Evolutionary conservation across 2,329 filamentous ascomycete species (phyloP).

Genomic region (Diaporthe vaccinii): DNA sequence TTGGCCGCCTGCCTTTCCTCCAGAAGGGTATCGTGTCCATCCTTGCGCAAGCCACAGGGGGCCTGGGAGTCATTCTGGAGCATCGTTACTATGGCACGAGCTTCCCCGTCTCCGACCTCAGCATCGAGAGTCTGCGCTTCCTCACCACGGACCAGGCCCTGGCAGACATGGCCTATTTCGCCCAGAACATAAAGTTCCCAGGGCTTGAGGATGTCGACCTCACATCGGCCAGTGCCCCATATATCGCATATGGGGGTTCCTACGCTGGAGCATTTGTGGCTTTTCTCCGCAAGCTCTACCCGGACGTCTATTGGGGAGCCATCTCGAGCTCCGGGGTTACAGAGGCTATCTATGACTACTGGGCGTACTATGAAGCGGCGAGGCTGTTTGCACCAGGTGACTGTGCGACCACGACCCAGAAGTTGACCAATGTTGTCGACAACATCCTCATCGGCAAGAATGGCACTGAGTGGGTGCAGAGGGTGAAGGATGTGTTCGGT

Average conservation of each 20-base stretch:
- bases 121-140: constrained; percentile 80
- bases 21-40: constrained; percentile 83
- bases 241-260: constrained; percentile 85
- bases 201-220: constrained; percentile 78
- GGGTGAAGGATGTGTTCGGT: constrained; percentile 60
- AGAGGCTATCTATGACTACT: constrained; percentile 83
- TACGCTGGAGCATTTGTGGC: constrained; percentile 87
- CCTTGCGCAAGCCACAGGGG: constrained; percentile 77
- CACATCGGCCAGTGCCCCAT: constrained; percentile 75
- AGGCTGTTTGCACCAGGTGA: constrained; percentile 64
- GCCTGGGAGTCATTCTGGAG: constrained; percentile 85
- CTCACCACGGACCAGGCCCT: constrained; percentile 86
- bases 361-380: constrained; percentile 69
- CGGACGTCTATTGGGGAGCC: constrained; percentile 81
- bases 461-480: constrained; percentile 56
- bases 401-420: constrained; percentile 76
- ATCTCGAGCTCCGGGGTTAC: constrained; percentile 88
- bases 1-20: constrained; percentile 75
- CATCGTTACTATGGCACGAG: constrained; percentile 89
- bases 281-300: constrained; percentile 81
- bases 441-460: constrained; percentile 61
- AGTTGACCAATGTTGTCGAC: constrained; percentile 64
- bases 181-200: constrained; percentile 77
- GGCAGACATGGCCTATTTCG: constrained; percentile 87
- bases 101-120: constrained; percentile 76